Conservation (phyloP, 2,329 filamentous ascomycete species). For the Ascochyta pisi region DNA sequence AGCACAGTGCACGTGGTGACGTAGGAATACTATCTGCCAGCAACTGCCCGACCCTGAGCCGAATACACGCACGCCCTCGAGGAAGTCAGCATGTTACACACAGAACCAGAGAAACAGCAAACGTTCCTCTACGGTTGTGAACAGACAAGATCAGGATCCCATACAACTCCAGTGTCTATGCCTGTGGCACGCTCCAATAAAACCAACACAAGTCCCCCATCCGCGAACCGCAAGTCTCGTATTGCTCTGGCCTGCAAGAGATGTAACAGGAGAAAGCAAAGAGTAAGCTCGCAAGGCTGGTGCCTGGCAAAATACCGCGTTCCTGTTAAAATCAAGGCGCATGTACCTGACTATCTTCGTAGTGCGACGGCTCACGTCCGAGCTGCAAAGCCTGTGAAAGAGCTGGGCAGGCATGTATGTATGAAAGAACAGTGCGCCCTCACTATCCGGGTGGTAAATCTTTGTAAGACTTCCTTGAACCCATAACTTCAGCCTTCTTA, state of each 20-base stretch:
- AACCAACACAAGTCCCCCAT: no score
- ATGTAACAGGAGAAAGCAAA: constrained; percentile 38
- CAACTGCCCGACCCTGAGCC: neutral
- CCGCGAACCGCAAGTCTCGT: constrained; percentile 25
- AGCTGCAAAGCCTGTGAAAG: constrained; percentile 29
- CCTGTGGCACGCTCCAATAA: no score
- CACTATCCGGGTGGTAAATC: constrained; percentile 38
- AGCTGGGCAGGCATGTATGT: constrained; percentile 30
- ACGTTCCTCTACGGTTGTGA: no score
- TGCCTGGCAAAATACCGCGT: no score
- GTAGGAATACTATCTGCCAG: no score
- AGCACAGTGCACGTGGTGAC: neutral
- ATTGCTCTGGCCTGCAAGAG: constrained; percentile 35
- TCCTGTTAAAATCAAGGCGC: no score
- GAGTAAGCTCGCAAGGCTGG: constrained; percentile 20
- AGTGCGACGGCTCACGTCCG: constrained; percentile 36
- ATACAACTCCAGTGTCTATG: no score
- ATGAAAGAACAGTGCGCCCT: constrained; percentile 33
- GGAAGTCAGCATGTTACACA: no score
- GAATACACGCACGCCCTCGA: neutral
- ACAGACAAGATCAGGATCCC: no score
- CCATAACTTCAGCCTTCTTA: neutral
- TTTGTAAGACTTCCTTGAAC: constrained; percentile 18
- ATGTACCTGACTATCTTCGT: neutral
- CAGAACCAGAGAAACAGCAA: no score